phyloP scores from a whole-genome alignment of 345 rosid species.

The Iberis pinnata region DNA sequence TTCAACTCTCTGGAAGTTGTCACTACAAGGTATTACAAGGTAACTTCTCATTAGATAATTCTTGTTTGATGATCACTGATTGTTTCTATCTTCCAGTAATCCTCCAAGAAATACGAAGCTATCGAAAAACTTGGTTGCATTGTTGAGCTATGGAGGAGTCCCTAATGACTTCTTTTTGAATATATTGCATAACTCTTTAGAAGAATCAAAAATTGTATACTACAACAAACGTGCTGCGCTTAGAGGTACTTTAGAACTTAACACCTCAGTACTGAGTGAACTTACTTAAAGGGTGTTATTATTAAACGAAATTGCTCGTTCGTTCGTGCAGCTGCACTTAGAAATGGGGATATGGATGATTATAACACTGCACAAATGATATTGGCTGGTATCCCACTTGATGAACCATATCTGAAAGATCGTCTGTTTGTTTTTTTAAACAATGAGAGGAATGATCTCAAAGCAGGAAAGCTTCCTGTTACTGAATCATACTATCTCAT shows the following conservation, averaged over 20 bases:
- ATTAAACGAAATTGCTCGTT: background rate
- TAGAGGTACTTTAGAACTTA: constrained; percentile 43
- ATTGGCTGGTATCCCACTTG: constrained; percentile 57
- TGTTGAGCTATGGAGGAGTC: constrained; percentile 71
- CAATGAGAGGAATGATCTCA: constrained; percentile 46
- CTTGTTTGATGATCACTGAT: background rate
- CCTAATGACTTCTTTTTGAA: constrained; percentile 53
- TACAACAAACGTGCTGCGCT: constrained; percentile 42
- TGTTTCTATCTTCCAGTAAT: constrained; percentile 38
- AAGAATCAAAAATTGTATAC: constrained; percentile 39
- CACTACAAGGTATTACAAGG: constrained; percentile 62
- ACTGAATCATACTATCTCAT: constrained; percentile 66
- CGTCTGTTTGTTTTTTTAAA: constrained; percentile 34
- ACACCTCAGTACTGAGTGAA: too few species aligned
- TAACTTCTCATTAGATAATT: background rate
- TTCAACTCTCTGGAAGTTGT: constrained; percentile 60
- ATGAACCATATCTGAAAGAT: constrained; percentile 52
- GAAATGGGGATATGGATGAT: constrained; percentile 50
- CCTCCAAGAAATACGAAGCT: constrained; percentile 44
- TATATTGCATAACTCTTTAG: constrained; percentile 40
- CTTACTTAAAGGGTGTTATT: too few species aligned
- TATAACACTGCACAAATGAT: constrained; percentile 43
- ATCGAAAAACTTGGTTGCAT: constrained; percentile 50
- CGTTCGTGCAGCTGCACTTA: constrained; percentile 40
- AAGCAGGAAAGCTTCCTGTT: constrained; percentile 52